Evolutionary conservation across 768 basidiomycete species (phyloP).

Genomic region (Boletus vinaceobasis): DNA sequence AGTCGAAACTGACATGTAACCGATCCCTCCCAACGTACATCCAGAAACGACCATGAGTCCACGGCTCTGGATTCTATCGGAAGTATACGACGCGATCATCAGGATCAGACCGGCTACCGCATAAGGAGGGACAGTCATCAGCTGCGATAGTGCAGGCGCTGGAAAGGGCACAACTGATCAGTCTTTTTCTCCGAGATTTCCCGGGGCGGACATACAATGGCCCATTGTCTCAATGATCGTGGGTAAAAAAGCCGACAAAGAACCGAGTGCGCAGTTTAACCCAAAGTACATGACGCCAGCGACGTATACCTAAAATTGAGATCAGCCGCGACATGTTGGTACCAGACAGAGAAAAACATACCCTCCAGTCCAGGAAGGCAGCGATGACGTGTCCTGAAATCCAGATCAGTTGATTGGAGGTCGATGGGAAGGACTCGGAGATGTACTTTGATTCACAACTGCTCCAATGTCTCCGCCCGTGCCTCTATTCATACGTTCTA

Average conservation of each 20-base stretch:
- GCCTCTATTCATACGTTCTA: conserved; percentile 39
- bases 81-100: conserved; percentile 35
- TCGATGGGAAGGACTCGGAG: not conserved
- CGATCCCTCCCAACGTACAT: conserved; percentile 35
- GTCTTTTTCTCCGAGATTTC: not conserved
- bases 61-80: conserved; percentile 44
- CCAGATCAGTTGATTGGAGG: not conserved
- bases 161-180: conserved; percentile 1
- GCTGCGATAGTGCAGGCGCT: conserved; percentile 45
- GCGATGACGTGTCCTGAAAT: conserved; percentile 38
- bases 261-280: conserved; percentile 46
- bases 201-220: conserved; percentile 33
- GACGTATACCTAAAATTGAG: conserved; percentile 34
- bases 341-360: conserved; percentile 1
- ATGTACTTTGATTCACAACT: conserved; percentile 39
- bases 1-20: conserved; percentile 37
- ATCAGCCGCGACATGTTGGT: conserved; percentile 3
- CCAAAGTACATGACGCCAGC: conserved; percentile 51
- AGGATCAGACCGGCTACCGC: conserved; percentile 40
- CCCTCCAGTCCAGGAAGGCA: conserved; percentile 49
- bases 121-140: conserved; percentile 55
- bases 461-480: conserved; percentile 40
- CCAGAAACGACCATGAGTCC: conserved; percentile 34
- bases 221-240: conserved; percentile 53
- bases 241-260: conserved; percentile 51